Percentiles rank a stretch among this genome's conserved stretches.
Evolutionary conservation across 2,329 filamentous ascomycete genomes (phyloP).

Genomic region (Chrysosporium keratinophilum): DNA sequence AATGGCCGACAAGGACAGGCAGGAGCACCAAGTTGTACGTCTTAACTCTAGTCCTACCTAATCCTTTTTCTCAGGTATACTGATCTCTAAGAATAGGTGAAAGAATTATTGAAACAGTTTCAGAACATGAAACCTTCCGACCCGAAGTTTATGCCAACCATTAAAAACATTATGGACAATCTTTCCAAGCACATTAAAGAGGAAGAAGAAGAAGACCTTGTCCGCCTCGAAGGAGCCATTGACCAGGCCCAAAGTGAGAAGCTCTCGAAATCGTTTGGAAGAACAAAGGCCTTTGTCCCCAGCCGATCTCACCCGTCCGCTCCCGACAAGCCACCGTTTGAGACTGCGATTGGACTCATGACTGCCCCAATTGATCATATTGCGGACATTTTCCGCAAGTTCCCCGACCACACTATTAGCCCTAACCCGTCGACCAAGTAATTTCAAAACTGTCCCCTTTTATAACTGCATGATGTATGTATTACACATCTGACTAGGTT

Average conservation of each 20-base stretch:
- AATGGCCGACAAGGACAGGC: conserved; percentile 41
- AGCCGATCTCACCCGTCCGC: conserved; percentile 43
- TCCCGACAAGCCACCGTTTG: conserved; percentile 46
- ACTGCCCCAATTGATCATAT: conserved; percentile 49
- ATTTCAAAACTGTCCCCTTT: no score
- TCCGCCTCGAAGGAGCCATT: conserved; percentile 39
- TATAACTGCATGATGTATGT: no score
- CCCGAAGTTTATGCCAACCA: conserved; percentile 35
- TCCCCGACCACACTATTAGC: conserved; percentile 30
- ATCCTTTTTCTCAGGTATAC: not conserved
- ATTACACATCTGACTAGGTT: no score
- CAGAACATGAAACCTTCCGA: conserved; percentile 37
- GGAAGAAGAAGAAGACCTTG: conserved; percentile 43
- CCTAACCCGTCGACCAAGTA: conserved; percentile 12
- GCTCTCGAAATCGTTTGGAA: conserved; percentile 38
- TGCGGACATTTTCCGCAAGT: conserved; percentile 46
- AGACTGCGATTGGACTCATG: conserved; percentile 46
- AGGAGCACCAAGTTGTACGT: conserved; percentile 38
- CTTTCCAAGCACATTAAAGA: conserved; percentile 41
- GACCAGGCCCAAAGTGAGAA: conserved; percentile 26
- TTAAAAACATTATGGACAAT: conserved; percentile 37
- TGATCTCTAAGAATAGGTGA: conserved; percentile 34
- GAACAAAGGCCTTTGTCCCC: conserved; percentile 47
- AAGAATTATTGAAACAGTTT: conserved; percentile 42
- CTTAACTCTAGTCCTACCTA: not conserved